Percentiles rank a stretch among this genome's conserved stretches.
Evolutionary conservation across 176 grass and related monocot species (phyloP).

Genomic region (Eragrostis curvula): DNA sequence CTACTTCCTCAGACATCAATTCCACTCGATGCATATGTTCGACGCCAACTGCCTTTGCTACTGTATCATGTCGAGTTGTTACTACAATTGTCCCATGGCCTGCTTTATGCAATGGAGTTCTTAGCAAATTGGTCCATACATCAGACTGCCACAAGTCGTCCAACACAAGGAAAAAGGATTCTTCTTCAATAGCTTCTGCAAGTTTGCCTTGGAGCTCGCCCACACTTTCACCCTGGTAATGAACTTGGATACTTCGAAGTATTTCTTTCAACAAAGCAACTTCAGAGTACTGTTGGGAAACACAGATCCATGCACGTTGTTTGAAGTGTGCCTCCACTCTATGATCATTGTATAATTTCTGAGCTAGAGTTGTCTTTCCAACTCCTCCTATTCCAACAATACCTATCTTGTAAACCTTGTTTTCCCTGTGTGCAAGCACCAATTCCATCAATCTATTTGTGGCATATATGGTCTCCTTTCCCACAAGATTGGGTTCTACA

Average conservation of each 20-base stretch:
- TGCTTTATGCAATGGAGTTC: constrained; percentile 6
- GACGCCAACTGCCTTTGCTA: background rate
- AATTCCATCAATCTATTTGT: constrained; percentile 4
- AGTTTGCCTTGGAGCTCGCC: background rate
- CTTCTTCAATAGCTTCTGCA: background rate
- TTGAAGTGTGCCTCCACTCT: constrained; percentile 23
- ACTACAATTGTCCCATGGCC: constrained; percentile 23
- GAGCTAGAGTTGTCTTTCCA: constrained; percentile 45
- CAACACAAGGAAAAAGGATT: constrained; percentile 33
- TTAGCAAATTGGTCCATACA: constrained; percentile 33
- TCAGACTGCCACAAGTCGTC: constrained; percentile 45
- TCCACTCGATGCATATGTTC: constrained; percentile 32
- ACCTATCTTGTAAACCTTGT: background rate
- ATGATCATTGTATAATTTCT: constrained; percentile 37
- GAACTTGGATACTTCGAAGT: no score
- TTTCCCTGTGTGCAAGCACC: background rate
- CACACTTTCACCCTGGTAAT: no score
- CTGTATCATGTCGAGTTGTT: constrained; percentile 13
- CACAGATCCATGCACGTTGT: constrained; percentile 33
- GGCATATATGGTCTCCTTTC: constrained; percentile 27
- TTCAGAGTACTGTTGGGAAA: constrained; percentile 37
- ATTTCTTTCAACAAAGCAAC: background rate
- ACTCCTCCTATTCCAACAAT: constrained; percentile 50
- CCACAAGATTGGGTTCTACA: constrained; percentile 10
- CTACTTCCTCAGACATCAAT: background rate